phyloP scores from a whole-genome alignment of 495 filamentous ascomycete genomes.

The Aspergillus sclerotiicarbonarius region DNA sequence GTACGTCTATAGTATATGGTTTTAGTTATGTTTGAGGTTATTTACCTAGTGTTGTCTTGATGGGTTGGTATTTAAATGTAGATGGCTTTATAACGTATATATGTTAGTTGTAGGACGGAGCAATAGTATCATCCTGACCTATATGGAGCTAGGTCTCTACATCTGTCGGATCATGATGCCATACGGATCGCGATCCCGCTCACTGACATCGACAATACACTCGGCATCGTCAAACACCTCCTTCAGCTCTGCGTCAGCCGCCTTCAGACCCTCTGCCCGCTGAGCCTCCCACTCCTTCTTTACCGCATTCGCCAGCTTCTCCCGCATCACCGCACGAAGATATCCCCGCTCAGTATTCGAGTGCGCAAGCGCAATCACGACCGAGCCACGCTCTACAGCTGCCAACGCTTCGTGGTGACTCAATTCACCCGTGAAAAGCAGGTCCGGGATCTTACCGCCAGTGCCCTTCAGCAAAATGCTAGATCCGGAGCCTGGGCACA shows the following conservation, averaged over 20 bases:
- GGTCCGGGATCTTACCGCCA: slow-evolving; percentile 56
- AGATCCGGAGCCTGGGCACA: slow-evolving; percentile 85
- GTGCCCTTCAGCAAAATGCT: slow-evolving; percentile 64
- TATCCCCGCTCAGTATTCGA: slow-evolving; percentile 88
- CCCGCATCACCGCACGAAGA: slow-evolving; percentile 65
- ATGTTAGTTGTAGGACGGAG: slow-evolving; percentile 2
- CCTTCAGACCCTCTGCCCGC: slow-evolving; percentile 33
- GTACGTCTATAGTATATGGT: background rate
- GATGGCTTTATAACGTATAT: background rate
- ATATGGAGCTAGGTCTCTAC: slow-evolving; percentile 26
- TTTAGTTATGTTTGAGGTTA: too few species aligned
- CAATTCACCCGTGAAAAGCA: slow-evolving; percentile 90
- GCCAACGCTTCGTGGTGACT: slow-evolving; percentile 87
- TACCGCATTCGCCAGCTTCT: slow-evolving; percentile 58
- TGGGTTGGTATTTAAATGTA: background rate
- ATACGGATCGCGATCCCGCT: slow-evolving; percentile 77
- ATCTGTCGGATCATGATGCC: slow-evolving; percentile 59
- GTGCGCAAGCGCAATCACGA: slow-evolving; percentile 82
- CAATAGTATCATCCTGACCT: too few species aligned
- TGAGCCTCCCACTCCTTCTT: slow-evolving; percentile 51
- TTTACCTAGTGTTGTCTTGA: too few species aligned
- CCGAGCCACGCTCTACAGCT: slow-evolving; percentile 82
- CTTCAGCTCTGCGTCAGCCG: slow-evolving; percentile 19
- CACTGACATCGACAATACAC: slow-evolving; percentile 69
- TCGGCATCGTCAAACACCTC: slow-evolving; percentile 49